phyloP scores from a whole-genome alignment of 1,139 yeast species.

The Diutina rugosa region DNA sequence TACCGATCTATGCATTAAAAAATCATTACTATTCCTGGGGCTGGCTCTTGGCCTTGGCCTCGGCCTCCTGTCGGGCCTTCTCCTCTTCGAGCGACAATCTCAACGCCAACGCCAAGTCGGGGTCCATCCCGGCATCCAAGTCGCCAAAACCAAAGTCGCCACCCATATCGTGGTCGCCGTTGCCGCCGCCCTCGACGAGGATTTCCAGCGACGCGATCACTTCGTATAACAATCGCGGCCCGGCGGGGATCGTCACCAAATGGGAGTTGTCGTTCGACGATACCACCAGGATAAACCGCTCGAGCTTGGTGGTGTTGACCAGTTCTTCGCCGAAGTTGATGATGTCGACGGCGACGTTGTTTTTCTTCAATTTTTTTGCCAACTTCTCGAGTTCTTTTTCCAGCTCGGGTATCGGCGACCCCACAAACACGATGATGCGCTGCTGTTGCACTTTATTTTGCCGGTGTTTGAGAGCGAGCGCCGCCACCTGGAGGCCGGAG shows the following conservation, averaged over 20 bases:
- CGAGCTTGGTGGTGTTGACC: conserved; percentile 65
- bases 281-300: conserved; percentile 66
- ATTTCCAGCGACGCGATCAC: conserved; percentile 60
- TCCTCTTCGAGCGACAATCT: conserved; percentile 78
- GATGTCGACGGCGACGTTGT: conserved; percentile 80
- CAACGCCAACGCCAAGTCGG: conserved; percentile 91
- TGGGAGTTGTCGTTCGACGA: conserved; percentile 74
- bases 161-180: conserved; percentile 20
- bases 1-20: background rate
- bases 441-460: conserved; percentile 89
- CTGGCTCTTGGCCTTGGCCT: conserved; percentile 20
- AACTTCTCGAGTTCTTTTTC: conserved; percentile 67
- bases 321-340: conserved; percentile 88
- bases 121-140: conserved; percentile 87
- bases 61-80: conserved; percentile 61
- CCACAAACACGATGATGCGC: conserved; percentile 81
- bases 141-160: conserved; percentile 36
- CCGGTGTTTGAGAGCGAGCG: conserved; percentile 89
- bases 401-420: conserved; percentile 66
- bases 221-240: conserved; percentile 70
- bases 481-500: conserved; percentile 93
- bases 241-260: conserved; percentile 79
- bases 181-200: conserved; percentile 42
- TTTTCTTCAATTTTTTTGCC: conserved; percentile 90
- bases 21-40: background rate